Evolutionary conservation across 2,329 filamentous ascomycete genomes (phyloP).

Genomic region (Pleomassaria siparia): DNA sequence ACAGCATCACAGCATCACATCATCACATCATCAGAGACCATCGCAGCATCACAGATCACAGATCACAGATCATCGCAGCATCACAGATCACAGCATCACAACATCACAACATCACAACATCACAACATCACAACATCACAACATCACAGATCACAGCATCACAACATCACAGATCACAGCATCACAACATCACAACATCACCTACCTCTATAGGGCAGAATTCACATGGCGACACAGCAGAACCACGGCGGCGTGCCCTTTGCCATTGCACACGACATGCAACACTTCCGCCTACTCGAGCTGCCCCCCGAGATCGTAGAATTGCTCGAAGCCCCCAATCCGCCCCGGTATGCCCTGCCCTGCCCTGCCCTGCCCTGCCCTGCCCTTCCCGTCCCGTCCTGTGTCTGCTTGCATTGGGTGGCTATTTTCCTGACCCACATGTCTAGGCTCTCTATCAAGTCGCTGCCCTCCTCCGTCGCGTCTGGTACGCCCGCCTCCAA

Average conservation of each 20-base stretch:
- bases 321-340: slow-evolving; percentile 53
- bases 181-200: not conserved
- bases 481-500: slow-evolving; percentile 24
- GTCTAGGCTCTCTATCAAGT: slow-evolving; percentile 42
- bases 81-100: too few relatives aligned
- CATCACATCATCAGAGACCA: too few relatives aligned
- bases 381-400: slow-evolving; percentile 15
- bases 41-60: too few relatives aligned
- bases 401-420: slow-evolving; percentile 6
- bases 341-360: slow-evolving; percentile 46
- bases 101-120: too few relatives aligned
- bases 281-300: slow-evolving; percentile 62
- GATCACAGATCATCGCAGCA: too few relatives aligned
- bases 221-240: slow-evolving; percentile 52
- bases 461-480: slow-evolving; percentile 24
- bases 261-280: slow-evolving; percentile 48
- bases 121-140: too few relatives aligned
- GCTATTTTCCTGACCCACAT: slow-evolving; percentile 23
- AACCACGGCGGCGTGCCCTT: slow-evolving; percentile 45
- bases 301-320: slow-evolving; percentile 60
- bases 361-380: too few relatives aligned
- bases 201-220: too few relatives aligned
- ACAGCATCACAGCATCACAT: too few relatives aligned
- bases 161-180: slow-evolving; percentile 16
- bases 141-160: too few relatives aligned